Percentiles rank a stretch among this genome's conserved stretches.
phyloP scores from a whole-genome alignment of 768 basidiomycete species.

The Thelephora ganbajun region DNA sequence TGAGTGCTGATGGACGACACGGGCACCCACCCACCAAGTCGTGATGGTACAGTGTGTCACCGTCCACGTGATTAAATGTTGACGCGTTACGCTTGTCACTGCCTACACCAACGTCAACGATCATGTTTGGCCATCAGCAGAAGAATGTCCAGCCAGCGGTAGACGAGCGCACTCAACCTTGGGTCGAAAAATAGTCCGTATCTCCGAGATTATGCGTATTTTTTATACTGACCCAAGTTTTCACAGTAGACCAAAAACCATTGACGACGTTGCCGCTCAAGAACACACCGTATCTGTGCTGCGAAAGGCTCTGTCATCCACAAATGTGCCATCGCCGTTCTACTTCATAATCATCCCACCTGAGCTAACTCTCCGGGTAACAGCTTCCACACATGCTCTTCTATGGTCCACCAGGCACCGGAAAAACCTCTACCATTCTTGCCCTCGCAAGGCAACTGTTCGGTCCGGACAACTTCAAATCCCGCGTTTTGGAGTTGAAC shows the following conservation, averaged over 20 bases:
- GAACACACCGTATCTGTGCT: slow-evolving; percentile 92
- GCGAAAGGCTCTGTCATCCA: slow-evolving; percentile 77
- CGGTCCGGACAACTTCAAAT: slow-evolving; percentile 89
- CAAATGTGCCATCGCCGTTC: slow-evolving; percentile 49
- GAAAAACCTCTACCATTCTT: slow-evolving; percentile 96
- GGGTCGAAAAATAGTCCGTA: slow-evolving; percentile 97
- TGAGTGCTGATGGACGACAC: no score
- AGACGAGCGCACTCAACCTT: slow-evolving; percentile 65
- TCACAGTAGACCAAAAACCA: slow-evolving; percentile 85
- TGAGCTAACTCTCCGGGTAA: slow-evolving; percentile 1
- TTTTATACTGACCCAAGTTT: neutral
- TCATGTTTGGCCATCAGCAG: slow-evolving; percentile 34
- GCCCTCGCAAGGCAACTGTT: slow-evolving; percentile 89
- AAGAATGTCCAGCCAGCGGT: slow-evolving; percentile 17
- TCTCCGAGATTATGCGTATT: neutral
- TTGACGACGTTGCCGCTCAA: slow-evolving; percentile 95
- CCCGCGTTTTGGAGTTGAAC: slow-evolving; percentile 91
- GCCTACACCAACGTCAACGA: slow-evolving; percentile 5
- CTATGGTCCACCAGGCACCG: slow-evolving; percentile 97
- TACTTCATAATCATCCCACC: neutral
- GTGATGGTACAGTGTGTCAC: no score
- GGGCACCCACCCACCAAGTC: no score
- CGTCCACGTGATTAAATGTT: no score
- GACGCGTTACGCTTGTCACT: slow-evolving; percentile 24
- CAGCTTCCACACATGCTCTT: slow-evolving; percentile 99